phyloP scores from a whole-genome alignment of 129 eudicot species.

The carrot (Daucus carota) region DNA sequence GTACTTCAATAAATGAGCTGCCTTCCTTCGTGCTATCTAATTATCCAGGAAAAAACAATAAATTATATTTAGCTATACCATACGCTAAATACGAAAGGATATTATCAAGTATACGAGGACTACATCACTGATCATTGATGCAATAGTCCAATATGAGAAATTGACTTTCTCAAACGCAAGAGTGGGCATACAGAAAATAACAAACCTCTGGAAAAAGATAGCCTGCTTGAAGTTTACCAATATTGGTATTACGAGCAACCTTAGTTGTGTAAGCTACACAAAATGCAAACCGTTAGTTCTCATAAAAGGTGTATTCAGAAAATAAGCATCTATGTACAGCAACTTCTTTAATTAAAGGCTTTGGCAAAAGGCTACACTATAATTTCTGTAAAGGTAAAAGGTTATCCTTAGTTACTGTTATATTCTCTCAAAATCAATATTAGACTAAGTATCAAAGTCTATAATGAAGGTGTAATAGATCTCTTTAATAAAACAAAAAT shows the following conservation, averaged over 20 bases:
- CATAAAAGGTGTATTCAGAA: background rate
- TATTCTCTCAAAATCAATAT: background rate
- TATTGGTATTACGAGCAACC: slow-evolving; percentile 72
- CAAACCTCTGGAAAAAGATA: slow-evolving; percentile 93
- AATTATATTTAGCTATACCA: background rate
- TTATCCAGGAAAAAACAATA: background rate
- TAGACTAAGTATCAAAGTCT: background rate
- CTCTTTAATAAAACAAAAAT: background rate
- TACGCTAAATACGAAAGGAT: background rate
- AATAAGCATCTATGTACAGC: background rate
- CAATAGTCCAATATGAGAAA: background rate
- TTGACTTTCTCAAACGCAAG: background rate
- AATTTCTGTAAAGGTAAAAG: too few relatives aligned
- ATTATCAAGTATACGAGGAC: background rate
- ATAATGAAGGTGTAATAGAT: background rate
- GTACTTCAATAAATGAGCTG: slow-evolving; percentile 63
- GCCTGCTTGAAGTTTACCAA: slow-evolving; percentile 86
- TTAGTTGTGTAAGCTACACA: slow-evolving; percentile 66
- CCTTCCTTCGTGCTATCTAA: slow-evolving; percentile 79
- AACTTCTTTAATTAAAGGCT: background rate
- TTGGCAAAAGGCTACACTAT: background rate
- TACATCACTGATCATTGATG: background rate
- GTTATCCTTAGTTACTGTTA: too few relatives aligned
- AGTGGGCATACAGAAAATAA: background rate
- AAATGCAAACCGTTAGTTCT: background rate